Conservation (phyloP, 805 yeast species). For the Saturnispora saitoi region DNA sequence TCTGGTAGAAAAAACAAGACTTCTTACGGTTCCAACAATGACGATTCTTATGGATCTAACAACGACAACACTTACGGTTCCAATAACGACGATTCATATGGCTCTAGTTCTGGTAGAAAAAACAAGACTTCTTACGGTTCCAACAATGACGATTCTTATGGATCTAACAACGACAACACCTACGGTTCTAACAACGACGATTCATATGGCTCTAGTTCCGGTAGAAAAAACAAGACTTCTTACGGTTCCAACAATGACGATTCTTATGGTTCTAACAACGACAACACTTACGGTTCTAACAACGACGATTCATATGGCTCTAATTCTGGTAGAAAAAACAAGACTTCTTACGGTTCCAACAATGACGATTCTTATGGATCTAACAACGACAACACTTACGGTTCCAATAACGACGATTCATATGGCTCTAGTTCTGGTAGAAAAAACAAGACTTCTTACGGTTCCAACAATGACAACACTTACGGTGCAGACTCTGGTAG, state of each 20-base stretch:
- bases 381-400: no score
- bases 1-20: conserved; percentile 24
- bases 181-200: conserved; percentile 15
- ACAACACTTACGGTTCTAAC: conserved; percentile 21
- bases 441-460: conserved; percentile 22
- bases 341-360: conserved; percentile 15
- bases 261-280: conserved; percentile 9
- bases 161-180: conserved; percentile 16
- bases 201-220: conserved; percentile 13
- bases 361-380: conserved; percentile 17
- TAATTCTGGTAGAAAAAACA: conserved; percentile 24
- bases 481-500: no score
- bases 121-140: conserved; percentile 16
- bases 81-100: conserved; percentile 22
- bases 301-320: conserved; percentile 23
- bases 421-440: conserved; percentile 22
- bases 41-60: conserved; percentile 13
- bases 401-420: conserved; percentile 17
- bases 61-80: conserved; percentile 19
- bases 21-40: conserved; percentile 14
- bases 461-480: conserved; percentile 21
- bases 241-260: conserved; percentile 15
- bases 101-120: conserved; percentile 25
- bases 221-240: conserved; percentile 23
- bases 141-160: conserved; percentile 17